Conservation (phyloP, 148 eudicot species). For the Pharnaceum exiguum region DNA sequence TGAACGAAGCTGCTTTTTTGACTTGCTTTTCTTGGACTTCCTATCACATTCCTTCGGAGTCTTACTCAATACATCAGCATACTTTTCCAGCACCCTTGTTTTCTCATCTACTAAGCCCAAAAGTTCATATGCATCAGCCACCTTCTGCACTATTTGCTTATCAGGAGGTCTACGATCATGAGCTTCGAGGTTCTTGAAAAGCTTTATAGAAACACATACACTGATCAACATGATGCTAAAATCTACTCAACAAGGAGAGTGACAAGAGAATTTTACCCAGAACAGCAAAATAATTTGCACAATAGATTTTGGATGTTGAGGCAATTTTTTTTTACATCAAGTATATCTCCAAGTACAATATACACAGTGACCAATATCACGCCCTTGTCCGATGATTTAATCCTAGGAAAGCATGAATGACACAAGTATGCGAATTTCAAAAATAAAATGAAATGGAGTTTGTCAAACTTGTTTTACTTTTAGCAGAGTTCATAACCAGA, state of each 20-base stretch:
- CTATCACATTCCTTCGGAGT: slow-evolving; percentile 22
- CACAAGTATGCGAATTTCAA: too few relatives aligned
- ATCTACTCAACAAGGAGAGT: not conserved
- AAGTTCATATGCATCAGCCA: slow-evolving; percentile 75
- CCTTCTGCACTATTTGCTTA: slow-evolving; percentile 68
- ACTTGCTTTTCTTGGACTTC: slow-evolving; percentile 20
- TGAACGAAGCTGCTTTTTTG: slow-evolving; percentile 24
- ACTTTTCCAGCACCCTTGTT: slow-evolving; percentile 65
- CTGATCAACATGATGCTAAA: not conserved
- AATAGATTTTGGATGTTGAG: not conserved
- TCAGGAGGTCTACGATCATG: slow-evolving; percentile 74
- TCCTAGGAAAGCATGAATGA: too few relatives aligned
- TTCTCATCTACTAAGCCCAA: slow-evolving; percentile 61
- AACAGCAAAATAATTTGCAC: not conserved
- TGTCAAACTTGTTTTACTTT: too few relatives aligned
- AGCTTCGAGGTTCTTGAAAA: slow-evolving; percentile 74
- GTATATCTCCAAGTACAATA: not conserved
- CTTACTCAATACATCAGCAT: slow-evolving; percentile 41
- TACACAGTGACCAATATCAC: too few relatives aligned
- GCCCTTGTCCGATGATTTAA: too few relatives aligned
- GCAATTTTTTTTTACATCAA: not conserved
- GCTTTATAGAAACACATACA: slow-evolving; percentile 22
- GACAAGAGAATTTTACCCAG: not conserved
- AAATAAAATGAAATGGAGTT: not conserved
- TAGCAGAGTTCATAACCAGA: too few relatives aligned